Evolutionary conservation across 2,329 filamentous ascomycete species (phyloP).

Genomic region (Stemphylium vesicarium): DNA sequence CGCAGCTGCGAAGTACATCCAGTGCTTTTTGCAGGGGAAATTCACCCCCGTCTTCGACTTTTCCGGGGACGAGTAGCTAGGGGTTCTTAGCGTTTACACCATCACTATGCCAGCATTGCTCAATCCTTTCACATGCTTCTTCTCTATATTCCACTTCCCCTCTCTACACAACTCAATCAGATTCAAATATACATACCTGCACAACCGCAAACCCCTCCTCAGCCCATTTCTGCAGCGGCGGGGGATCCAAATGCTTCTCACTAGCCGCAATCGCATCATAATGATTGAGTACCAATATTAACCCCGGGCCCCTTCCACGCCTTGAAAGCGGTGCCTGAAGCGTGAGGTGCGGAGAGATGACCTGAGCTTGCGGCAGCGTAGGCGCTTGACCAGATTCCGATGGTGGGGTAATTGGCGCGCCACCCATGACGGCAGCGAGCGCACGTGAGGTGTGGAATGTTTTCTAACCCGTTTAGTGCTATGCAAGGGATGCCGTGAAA

Average conservation of each 20-base stretch:
- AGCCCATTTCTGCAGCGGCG: conserved; percentile 70
- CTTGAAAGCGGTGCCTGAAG: conserved; percentile 58
- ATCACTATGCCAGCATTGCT: not conserved
- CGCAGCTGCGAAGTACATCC: conserved; percentile 28
- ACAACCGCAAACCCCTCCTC: conserved; percentile 72
- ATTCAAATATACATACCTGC: conserved; percentile 42
- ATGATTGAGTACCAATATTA: conserved; percentile 54
- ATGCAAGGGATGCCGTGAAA: too few species aligned
- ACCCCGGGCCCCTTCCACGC: conserved; percentile 55
- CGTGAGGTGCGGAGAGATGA: conserved; percentile 38
- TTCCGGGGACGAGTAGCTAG: conserved; percentile 54
- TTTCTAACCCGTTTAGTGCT: not conserved
- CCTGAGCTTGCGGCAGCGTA: conserved; percentile 23
- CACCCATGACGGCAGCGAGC: conserved; percentile 16
- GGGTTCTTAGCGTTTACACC: not conserved
- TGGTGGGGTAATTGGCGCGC: conserved; percentile 16
- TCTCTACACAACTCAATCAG: not conserved
- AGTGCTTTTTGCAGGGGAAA: conserved; percentile 39
- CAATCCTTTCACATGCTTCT: conserved; percentile 50
- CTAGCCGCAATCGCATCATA: conserved; percentile 36
- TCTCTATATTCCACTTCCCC: not conserved
- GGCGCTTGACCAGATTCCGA: not conserved
- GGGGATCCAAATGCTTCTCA: conserved; percentile 57
- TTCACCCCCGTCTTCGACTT: conserved; percentile 41
- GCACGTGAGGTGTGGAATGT: not conserved